Base-by-base conservation (phyloP, 2,329 filamentous ascomycete species). In the Ophiocordyceps robertsii region DNA sequence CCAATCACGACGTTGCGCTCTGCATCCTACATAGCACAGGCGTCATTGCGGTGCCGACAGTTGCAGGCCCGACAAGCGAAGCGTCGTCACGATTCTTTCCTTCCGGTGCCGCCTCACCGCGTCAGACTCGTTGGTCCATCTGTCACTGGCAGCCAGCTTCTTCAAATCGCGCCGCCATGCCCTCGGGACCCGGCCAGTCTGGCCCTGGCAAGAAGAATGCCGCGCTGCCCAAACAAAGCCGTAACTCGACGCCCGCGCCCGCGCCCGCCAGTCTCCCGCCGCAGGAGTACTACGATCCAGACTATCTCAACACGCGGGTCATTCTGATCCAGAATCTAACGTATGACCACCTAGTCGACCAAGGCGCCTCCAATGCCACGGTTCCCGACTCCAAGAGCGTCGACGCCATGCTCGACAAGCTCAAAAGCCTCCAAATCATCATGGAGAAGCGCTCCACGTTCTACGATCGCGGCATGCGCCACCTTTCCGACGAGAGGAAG, bases 181-280 rank as follows among this genome's bases (percentile, higher is more conserved):
- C 76, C 56, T 72, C 74, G 27, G 65, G 65, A 43, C 68, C 72
- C 39, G 69, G 72, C 50, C 73, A 79, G 55, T 76, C 78, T 53
- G 76, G 76, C 44, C 76, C 75, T 24, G 70, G 76, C 57, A 82
- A 81, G 66, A 85, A 85, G 64, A 63, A 63, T 48, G 66, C 69
- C 46, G 70, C 70, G 51, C 72, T 78, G 47, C 75, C 75, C 51
- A 77, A 79, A 51, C 82, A 80, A 52, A 88, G 82, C 57, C 80
- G 84, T 56, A 89, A 88, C 61, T 85, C 82, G 31, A 90, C 84
- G 14, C 85, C 84, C 31, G 59, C 84, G 14, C 85, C 84, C 32
- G 59, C 57, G 36, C 60, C 62, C 11, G 72, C 66, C 54, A 70
- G 52, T 60, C 68, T 77, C 33, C 74, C 74, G 2, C 67, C 71